Base-by-base conservation (phyloP, 2,329 filamentous ascomycete species). In the Calonectria hongkongensis region DNA sequence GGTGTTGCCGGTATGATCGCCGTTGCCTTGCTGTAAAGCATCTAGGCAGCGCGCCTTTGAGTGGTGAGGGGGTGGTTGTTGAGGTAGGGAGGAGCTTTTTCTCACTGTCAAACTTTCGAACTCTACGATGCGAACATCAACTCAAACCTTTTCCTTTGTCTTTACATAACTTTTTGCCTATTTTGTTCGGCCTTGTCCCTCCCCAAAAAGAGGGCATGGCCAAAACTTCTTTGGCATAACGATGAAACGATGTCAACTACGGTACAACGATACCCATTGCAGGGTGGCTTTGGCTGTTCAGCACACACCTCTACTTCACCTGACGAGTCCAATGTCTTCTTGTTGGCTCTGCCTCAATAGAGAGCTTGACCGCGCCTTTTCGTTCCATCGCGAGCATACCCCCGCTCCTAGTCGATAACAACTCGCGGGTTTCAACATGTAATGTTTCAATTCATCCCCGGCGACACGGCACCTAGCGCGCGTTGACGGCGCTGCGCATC, bases 1-100 rank as follows among this genome's bases (percentile, higher is more conserved):
- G 89, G 87, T 65, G 78, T 89, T 56, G 86, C 86, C 51, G 89
- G 88, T 66, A 85, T 89, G 76, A 79, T 88, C n/a, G 85, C 85
- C 58, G 86, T 86, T 18, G 87, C 85, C n/a, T 74, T 91, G 70
- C 82, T 91, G 80, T 92, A 89, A 86, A 70, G 16, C 27, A 36
- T 15, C 36, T n/a, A 48, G 41, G 43, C 39, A 45, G n/a, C 62
- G 50, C 72, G 60, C 58, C 50, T 27, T 21, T 21, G 21, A 21
- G 21, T 25, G 45, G 62, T 47, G 65, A 28, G 63, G 65, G 25
- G 48, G 58, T 30, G 25, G 63, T 48, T 60, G 25, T 56, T 51
- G 47, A 51, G 50, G 64, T 45, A 69, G 50, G 73, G 43, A 36
- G 72, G 47, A 56, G 27, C 51, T 15, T 45, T 54, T 54, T 60